Evolutionary conservation across 2,329 filamentous ascomycete genomes (phyloP), one percentile per base, ranked within the genome.

Genomic region (Beauveria pseudobassiana): DNA sequence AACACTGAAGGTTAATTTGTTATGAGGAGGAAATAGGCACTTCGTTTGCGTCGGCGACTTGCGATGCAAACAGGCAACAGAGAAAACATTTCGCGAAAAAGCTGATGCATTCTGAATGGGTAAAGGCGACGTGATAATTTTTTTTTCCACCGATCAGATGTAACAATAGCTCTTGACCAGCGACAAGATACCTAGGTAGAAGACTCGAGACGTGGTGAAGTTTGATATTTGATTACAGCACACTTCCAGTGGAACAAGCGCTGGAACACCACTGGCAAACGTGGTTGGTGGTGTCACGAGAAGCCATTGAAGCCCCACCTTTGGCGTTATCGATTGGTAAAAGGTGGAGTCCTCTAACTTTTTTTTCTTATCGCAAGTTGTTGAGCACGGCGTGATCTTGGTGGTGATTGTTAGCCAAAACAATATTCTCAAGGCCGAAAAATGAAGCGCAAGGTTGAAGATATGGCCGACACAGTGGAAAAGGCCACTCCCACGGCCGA

Each of bases 371-470:
- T 60, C 57, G 57, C 40, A 4, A 12, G 30, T 43, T 18, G 22
- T n/a, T 22, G 20, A 30, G 5, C 43, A 48, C n/a, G 46, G 3
- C 42, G 46, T 8, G 9, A 34, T 38, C 20, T 45, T 34, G 46
- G 40, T 45, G 34, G 49, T 40, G 24, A 24, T 34, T 34, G 22
- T 45, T 22, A 40, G 34, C 18, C 8, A 53, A 24, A 26, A 48
- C 28, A 48, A 34, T 16, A 20, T n/a, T 28, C 12, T 5, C 24
- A 48, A n/a, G 18, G 22, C 18, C 43, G 45, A 45, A 6, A 51
- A n/a, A 62, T 62, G 60, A 63, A 63, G 50, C 55, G 61, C 38
- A 59, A 59, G 30, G 59, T 59, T 26, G 56, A 51, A 49, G 61
- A 63, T 3, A 54, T 40, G 10, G 46, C 34, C n/a, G 50, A 45